phyloP scores from a whole-genome alignment of 305 asterid genomes.

The Stenogyne calaminthoides region DNA sequence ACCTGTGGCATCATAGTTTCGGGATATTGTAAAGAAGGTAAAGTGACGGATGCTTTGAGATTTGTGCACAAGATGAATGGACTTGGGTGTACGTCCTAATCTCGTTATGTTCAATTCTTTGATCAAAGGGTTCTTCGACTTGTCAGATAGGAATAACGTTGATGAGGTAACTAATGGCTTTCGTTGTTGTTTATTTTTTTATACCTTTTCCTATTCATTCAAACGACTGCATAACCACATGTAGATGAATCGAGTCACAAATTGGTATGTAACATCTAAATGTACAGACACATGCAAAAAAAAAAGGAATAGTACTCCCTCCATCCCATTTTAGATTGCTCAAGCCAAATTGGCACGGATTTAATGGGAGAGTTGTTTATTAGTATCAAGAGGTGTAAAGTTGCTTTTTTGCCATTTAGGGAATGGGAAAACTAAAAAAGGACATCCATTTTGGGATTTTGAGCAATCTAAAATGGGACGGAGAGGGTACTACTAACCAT shows the following conservation, averaged over 20 bases:
- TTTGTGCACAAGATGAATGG: slow-evolving; percentile 68
- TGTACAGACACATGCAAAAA: too few relatives aligned
- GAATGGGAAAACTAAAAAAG: too few relatives aligned
- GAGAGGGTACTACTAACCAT: too few relatives aligned
- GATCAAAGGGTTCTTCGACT: slow-evolving; percentile 62
- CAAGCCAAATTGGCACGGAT: too few relatives aligned
- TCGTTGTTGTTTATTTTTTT: background rate
- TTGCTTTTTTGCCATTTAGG: too few relatives aligned
- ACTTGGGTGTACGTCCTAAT: slow-evolving; percentile 57
- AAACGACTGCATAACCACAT: background rate
- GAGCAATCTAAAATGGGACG: too few relatives aligned
- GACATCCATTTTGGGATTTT: too few relatives aligned
- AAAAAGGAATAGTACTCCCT: too few relatives aligned
- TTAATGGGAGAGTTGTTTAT: too few relatives aligned
- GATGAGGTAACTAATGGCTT: slow-evolving; percentile 56
- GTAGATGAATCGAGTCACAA: background rate
- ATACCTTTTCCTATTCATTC: slow-evolving; percentile 9
- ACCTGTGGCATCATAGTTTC: slow-evolving; percentile 65
- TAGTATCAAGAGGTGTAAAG: too few relatives aligned
- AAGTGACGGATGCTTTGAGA: slow-evolving; percentile 59
- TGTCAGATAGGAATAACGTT: slow-evolving; percentile 55
- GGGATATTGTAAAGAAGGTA: slow-evolving; percentile 75
- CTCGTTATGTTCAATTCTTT: slow-evolving; percentile 61
- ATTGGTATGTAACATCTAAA: background rate
- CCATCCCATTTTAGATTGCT: too few relatives aligned